These are phyloP conservation scores for Pseudocercospora cruenta DNA, from an alignment of 2,329 filamentous ascomycete genomes.

Conservation along the genomic window DNA sequence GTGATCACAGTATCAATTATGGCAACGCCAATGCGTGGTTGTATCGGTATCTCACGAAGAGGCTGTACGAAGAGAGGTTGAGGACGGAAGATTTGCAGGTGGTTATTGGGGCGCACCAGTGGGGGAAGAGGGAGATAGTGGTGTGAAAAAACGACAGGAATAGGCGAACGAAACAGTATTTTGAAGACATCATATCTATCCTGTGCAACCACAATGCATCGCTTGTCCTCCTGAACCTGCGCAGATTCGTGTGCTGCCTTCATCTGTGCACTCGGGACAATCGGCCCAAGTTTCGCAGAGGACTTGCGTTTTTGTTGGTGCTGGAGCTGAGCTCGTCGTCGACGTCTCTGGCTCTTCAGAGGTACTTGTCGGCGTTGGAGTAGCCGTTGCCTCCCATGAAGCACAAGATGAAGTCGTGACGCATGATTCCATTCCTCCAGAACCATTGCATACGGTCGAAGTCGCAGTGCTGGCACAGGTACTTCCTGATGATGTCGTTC, in stretches of 20 bases:
- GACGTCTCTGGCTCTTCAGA: not conserved
- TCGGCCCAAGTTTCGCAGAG: not conserved
- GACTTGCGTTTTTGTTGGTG: not conserved
- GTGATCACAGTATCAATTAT: conserved; percentile 64
- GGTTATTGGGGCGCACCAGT: conserved; percentile 47
- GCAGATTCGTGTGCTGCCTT: not conserved
- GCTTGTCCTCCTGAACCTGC: not conserved
- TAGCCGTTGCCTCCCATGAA: not conserved
- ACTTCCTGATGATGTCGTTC: not conserved
- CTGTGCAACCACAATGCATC: not conserved
- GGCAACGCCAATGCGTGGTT: conserved; percentile 60
- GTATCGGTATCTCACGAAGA: conserved; percentile 65
- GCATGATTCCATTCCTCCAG: not conserved
- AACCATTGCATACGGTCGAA: not conserved
- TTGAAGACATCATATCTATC: not conserved
- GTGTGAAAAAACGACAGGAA: not conserved
- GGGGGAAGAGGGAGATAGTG: conserved; percentile 45
- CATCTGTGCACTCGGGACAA: not conserved
- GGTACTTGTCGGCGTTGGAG: not conserved
- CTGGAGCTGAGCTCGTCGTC: not conserved
- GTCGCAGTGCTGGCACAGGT: not conserved
- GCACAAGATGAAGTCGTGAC: not conserved
- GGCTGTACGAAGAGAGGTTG: conserved; percentile 65
- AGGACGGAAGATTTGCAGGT: conserved; percentile 42
- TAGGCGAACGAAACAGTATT: not conserved